Conservation (phyloP, 169 alveolate genomes). For the Plasmodium billcollinsi region DNA sequence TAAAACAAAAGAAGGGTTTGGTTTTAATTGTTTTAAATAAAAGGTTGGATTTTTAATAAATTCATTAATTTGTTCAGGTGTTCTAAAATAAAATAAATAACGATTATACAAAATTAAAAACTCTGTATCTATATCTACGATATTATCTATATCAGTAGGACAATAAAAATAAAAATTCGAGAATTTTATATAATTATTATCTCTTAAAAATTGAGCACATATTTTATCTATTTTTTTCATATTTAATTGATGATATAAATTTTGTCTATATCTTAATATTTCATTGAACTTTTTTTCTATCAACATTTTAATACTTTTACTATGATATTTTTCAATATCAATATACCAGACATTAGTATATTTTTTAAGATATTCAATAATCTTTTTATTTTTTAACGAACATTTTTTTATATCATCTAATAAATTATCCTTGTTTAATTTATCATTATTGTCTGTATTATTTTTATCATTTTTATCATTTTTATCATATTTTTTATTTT, state of each 20-base stretch:
- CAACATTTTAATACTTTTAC: constrained; percentile 6
- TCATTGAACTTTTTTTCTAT: constrained; percentile 36
- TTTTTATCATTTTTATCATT: too few relatives aligned
- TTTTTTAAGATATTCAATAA: constrained; percentile 10
- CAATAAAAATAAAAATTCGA: constrained; percentile 58
- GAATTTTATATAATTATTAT: constrained; percentile 53
- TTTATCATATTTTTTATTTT: too few relatives aligned
- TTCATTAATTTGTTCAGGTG: constrained; percentile 25
- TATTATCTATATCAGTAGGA: constrained; percentile 47
- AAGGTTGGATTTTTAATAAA: constrained; percentile 24
- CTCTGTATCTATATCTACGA: constrained; percentile 57
- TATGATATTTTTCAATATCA: constrained; percentile 26
- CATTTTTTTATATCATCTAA: constrained; percentile 34
- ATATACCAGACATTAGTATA: constrained; percentile 46
- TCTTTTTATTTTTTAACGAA: constrained; percentile 13
- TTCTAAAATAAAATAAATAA: constrained; percentile 57
- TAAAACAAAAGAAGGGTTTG: constrained; percentile 42
- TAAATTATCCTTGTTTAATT: constrained; percentile 1
- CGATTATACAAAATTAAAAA: constrained; percentile 28
- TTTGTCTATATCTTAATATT: constrained; percentile 23
- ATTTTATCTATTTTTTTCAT: constrained; percentile 44
- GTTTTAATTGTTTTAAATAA: constrained; percentile 49
- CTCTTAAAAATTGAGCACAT: constrained; percentile 73
- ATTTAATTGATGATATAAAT: constrained; percentile 54
- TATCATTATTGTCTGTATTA: background rate